Evolutionary conservation across 2,329 filamentous ascomycete genomes (phyloP).

Genomic region (Bipolaris victoriae): DNA sequence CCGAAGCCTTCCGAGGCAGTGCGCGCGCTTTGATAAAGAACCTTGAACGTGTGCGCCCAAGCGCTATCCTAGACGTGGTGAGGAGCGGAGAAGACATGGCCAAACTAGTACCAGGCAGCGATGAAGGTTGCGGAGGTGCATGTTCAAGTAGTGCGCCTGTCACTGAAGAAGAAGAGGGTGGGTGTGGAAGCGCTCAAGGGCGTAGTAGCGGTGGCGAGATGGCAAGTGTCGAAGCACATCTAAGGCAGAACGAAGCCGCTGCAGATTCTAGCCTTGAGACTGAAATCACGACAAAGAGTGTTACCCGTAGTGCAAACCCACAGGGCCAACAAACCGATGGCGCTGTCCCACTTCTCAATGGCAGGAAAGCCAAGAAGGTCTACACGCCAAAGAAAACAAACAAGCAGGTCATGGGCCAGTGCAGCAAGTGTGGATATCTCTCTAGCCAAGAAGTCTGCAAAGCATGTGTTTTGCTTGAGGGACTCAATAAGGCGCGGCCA

Average conservation of each 20-base stretch:
- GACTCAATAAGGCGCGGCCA: conserved; percentile 76
- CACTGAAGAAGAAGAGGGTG: conserved; percentile 67
- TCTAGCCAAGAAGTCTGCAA: conserved; percentile 95
- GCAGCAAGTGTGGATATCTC: conserved; percentile 89
- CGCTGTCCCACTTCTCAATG: conserved; percentile 18
- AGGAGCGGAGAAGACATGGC: conserved; percentile 97
- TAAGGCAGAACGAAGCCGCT: conserved; percentile 69
- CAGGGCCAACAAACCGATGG: conserved; percentile 27
- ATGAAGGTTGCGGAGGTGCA: conserved; percentile 43
- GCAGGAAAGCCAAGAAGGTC: conserved; percentile 32
- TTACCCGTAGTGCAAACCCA: conserved; percentile 50
- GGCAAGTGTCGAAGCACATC: conserved; percentile 77
- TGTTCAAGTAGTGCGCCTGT: conserved; percentile 43
- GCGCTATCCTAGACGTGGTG: conserved; percentile 93
- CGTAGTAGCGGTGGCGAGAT: conserved; percentile 75
- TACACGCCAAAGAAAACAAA: conserved; percentile 40
- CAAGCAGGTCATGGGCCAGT: conserved; percentile 79
- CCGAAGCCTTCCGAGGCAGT: conserved; percentile 93
- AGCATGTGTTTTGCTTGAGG: conserved; percentile 87
- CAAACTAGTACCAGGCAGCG: conserved; percentile 70
- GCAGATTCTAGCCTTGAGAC: conserved; percentile 65
- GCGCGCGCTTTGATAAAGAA: conserved; percentile 94
- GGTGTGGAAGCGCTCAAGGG: conserved; percentile 76
- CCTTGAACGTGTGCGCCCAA: conserved; percentile 88
- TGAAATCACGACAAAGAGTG: conserved; percentile 61